Percentiles rank a stretch among this genome's conserved stretches.
Evolutionary conservation across 176 grass and related monocot species (phyloP).

Genomic region (Rhynchospora tenuis): DNA sequence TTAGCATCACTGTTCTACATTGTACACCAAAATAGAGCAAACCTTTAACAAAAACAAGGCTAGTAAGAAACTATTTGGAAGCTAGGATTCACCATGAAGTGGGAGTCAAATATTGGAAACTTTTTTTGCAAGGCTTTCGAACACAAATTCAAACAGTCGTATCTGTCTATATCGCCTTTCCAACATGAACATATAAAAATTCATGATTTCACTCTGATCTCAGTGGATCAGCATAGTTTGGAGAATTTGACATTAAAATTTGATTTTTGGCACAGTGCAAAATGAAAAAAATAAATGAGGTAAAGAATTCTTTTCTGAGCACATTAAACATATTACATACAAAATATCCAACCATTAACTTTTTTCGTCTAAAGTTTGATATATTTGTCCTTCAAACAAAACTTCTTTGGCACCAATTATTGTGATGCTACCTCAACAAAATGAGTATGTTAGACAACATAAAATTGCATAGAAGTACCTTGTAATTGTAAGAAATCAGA

Average conservation of each 20-base stretch:
- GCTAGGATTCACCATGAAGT: background rate
- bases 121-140: background rate
- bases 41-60: background rate
- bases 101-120: background rate
- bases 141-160: background rate
- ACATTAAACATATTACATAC: background rate
- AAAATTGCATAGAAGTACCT: slow-evolving; percentile 48
- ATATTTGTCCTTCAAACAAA: background rate
- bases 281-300: background rate
- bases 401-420: background rate
- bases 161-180: background rate
- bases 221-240: background rate
- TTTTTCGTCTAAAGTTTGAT: background rate
- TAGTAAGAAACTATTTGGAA: background rate
- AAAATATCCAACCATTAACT: background rate
- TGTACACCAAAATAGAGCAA: slow-evolving; percentile 23
- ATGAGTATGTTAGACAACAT: background rate
- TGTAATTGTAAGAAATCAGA: slow-evolving; percentile 86
- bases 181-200: background rate
- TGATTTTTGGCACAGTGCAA: background rate
- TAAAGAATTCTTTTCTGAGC: background rate
- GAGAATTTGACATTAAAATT: background rate
- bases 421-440: background rate
- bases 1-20: slow-evolving; percentile 91
- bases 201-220: background rate